These are phyloP conservation scores for Arachis monticola DNA, from an alignment of 331 rosid species.

Conservation along the genomic window DNA sequence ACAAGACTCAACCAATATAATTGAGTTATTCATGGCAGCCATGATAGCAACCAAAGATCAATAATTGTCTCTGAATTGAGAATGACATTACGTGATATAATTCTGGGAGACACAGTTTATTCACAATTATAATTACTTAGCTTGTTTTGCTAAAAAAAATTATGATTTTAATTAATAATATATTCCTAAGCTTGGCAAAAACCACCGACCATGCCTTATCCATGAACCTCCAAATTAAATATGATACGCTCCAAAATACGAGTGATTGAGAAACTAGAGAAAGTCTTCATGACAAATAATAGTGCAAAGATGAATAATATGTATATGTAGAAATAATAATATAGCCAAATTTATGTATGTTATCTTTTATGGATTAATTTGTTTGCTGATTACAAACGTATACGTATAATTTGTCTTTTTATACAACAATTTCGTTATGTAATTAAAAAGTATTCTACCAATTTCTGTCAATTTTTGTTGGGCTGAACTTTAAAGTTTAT, in stretches of 20 bases:
- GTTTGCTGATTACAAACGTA: too few relatives aligned
- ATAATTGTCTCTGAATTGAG: conserved; percentile 1
- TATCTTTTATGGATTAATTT: background rate
- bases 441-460: too few relatives aligned
- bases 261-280: background rate
- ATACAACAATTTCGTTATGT: too few relatives aligned
- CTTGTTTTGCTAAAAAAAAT: background rate
- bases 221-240: background rate
- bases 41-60: conserved; percentile 1
- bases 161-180: background rate
- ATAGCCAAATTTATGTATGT: background rate
- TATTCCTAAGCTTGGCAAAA: too few relatives aligned
- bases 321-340: background rate
- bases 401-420: too few relatives aligned
- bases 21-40: background rate
- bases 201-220: background rate
- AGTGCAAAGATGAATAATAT: background rate
- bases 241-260: background rate
- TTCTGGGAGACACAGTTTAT: background rate
- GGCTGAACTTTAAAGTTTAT: too few relatives aligned
- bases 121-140: background rate
- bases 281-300: background rate
- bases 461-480: too few relatives aligned
- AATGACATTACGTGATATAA: conserved; percentile 6
- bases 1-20: background rate